A percentile compares a stretch with the other conserved stretches of the same genome.
Conservation (phyloP, 2,329 filamentous ascomycete genomes). For the Exophiala sp. region DNA sequence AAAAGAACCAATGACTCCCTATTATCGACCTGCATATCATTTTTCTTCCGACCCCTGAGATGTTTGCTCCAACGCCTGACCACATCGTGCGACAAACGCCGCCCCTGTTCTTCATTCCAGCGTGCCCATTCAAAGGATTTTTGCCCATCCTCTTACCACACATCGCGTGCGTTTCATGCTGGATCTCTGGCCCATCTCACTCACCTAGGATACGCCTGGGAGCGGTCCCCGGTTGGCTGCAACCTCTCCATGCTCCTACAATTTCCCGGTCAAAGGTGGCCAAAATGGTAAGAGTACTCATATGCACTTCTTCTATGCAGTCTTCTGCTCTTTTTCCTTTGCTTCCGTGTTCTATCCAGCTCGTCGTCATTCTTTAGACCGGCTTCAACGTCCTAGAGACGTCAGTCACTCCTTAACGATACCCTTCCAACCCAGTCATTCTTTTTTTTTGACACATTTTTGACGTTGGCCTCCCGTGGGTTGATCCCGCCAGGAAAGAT, state of each 20-base stretch:
- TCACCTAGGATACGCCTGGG: conserved; percentile 4
- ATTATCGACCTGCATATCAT: not conserved
- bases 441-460: conserved; percentile 7
- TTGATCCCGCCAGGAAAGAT: conserved; percentile 17
- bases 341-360: conserved; percentile 2
- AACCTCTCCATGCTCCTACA: conserved; percentile 18
- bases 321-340: conserved; percentile 4
- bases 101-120: not conserved
- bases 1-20: conserved; percentile 1
- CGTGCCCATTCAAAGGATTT: not conserved
- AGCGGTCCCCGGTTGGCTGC: conserved; percentile 1
- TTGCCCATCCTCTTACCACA: conserved; percentile 2
- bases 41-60: not conserved
- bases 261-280: conserved; percentile 16
- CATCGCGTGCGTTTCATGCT: conserved; percentile 17
- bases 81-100: conserved; percentile 12
- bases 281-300: conserved; percentile 8
- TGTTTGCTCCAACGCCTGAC: not conserved
- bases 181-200: conserved; percentile 11
- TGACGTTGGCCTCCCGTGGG: conserved; percentile 9
- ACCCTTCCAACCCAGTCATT: conserved; percentile 1
- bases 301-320: conserved; percentile 1
- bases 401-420: conserved; percentile 23
- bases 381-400: conserved; percentile 23
- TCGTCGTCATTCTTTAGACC: conserved; percentile 20